Percentiles rank a stretch among this genome's conserved stretches.
Evolutionary conservation across 352 stramenopile genomes (phyloP).

Genomic region (Aphanomyces astaci): DNA sequence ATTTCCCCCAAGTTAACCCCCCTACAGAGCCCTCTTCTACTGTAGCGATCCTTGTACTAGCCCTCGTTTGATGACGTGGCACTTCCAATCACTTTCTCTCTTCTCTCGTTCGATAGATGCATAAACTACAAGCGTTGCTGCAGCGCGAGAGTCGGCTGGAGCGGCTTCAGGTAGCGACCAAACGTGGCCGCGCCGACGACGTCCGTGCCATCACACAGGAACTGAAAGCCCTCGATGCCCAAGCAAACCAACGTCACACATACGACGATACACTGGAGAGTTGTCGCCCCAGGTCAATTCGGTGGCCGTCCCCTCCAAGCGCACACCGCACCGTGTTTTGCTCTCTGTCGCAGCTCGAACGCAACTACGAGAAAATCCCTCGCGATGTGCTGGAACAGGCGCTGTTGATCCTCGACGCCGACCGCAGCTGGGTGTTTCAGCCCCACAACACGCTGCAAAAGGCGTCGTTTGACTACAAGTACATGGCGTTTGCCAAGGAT

Average conservation of each 20-base stretch:
- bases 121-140: conserved; percentile 43
- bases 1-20: too few species aligned
- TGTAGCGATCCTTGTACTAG: too few species aligned
- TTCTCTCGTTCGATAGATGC: conserved; percentile 40
- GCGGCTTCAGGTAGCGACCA: conserved; percentile 52
- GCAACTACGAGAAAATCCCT: conserved; percentile 50
- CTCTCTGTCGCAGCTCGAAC: conserved; percentile 56
- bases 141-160: conserved; percentile 62
- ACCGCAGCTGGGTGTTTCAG: conserved; percentile 67
- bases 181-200: conserved; percentile 38
- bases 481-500: conserved; percentile 66
- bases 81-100: too few species aligned
- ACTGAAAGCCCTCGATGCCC: conserved; percentile 28
- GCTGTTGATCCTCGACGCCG: conserved; percentile 56
- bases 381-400: conserved; percentile 55
- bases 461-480: conserved; percentile 56
- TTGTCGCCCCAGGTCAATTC: conserved; percentile 44
- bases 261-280: background rate
- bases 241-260: conserved; percentile 20
- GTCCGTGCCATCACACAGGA: conserved; percentile 55
- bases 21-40: too few species aligned
- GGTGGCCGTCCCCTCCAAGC: conserved; percentile 49
- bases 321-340: conserved; percentile 58
- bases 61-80: too few species aligned
- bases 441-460: conserved; percentile 64